Percentiles rank a stretch among this genome's conserved stretches.
Evolutionary conservation across 768 basidiomycete species (phyloP).

Genomic region (Dentipellis sp.): DNA sequence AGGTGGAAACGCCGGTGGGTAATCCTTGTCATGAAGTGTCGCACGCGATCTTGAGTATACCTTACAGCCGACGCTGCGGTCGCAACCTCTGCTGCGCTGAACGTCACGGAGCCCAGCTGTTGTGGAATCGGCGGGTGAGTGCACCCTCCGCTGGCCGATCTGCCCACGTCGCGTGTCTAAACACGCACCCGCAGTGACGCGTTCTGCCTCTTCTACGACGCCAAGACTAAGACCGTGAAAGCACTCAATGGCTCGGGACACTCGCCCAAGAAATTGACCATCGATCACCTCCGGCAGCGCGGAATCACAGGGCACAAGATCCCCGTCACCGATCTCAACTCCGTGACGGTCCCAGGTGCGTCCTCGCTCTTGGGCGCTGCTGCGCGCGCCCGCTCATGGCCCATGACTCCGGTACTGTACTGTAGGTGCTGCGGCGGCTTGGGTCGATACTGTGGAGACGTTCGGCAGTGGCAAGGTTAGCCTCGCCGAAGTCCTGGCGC

Average conservation of each 20-base stretch:
- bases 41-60: not conserved
- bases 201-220: slow-evolving; percentile 90
- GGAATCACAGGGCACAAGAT: slow-evolving; percentile 64
- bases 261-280: slow-evolving; percentile 68
- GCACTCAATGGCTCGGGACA: slow-evolving; percentile 90
- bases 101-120: slow-evolving; percentile 80
- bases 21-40: not conserved
- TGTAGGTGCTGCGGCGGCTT: slow-evolving; percentile 86
- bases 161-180: not conserved
- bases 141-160: not conserved
- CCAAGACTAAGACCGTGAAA: slow-evolving; percentile 69
- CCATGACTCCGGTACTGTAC: slow-evolving; percentile 8
- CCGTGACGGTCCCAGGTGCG: slow-evolving; percentile 82
- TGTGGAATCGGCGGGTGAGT: slow-evolving; percentile 89
- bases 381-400: not conserved
- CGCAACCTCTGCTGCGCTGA: slow-evolving; percentile 85
- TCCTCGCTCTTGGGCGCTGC: not conserved
- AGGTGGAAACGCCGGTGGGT: slow-evolving; percentile 90
- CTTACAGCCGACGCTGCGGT: slow-evolving; percentile 86
- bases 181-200: slow-evolving; percentile 49
- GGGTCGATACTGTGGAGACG: slow-evolving; percentile 80
- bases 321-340: slow-evolving; percentile 73
- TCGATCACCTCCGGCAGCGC: slow-evolving; percentile 61
- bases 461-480: slow-evolving; percentile 71
- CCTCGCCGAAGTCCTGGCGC: slow-evolving; percentile 67